These are phyloP conservation scores for Termitomyces sp. DNA, from an alignment of 768 basidiomycete species.

Conservation along the genomic window DNA sequence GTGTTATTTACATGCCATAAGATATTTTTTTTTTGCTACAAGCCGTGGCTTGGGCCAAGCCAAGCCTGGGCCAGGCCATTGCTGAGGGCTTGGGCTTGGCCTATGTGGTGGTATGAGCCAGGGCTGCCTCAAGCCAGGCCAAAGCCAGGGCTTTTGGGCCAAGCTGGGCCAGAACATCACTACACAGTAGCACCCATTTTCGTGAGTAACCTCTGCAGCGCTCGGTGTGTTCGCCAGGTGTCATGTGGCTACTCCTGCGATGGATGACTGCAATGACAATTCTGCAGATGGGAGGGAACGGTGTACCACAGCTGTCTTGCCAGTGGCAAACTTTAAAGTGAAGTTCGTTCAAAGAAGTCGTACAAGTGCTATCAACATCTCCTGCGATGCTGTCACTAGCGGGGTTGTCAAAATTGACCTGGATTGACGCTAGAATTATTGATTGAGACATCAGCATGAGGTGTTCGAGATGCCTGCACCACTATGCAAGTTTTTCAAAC, in stretches of 20 bases:
- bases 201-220: conserved; percentile 15
- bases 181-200: conserved; percentile 17
- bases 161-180: too few relatives aligned
- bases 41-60: too few relatives aligned
- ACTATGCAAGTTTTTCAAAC: conserved; percentile 27
- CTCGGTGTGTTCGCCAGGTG: conserved; percentile 10
- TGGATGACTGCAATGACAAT: conserved; percentile 75
- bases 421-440: conserved; percentile 30
- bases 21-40: too few relatives aligned
- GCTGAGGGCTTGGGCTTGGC: too few relatives aligned
- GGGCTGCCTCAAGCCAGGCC: too few relatives aligned
- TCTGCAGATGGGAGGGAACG: conserved; percentile 22
- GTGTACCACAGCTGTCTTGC: conserved; percentile 15
- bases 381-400: conserved; percentile 33
- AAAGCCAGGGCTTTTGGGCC: too few relatives aligned
- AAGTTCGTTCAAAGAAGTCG: conserved; percentile 25
- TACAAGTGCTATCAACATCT: conserved; percentile 30
- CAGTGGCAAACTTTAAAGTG: conserved; percentile 26
- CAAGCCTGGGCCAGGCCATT: too few relatives aligned
- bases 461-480: conserved; percentile 20
- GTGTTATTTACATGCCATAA: too few relatives aligned
- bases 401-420: conserved; percentile 34
- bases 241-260: conserved; percentile 54
- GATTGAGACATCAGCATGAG: conserved; percentile 28
- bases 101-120: too few relatives aligned